Evolutionary conservation across 352 stramenopile species (phyloP).

Genomic region (Globisporangium apiculatum): DNA sequence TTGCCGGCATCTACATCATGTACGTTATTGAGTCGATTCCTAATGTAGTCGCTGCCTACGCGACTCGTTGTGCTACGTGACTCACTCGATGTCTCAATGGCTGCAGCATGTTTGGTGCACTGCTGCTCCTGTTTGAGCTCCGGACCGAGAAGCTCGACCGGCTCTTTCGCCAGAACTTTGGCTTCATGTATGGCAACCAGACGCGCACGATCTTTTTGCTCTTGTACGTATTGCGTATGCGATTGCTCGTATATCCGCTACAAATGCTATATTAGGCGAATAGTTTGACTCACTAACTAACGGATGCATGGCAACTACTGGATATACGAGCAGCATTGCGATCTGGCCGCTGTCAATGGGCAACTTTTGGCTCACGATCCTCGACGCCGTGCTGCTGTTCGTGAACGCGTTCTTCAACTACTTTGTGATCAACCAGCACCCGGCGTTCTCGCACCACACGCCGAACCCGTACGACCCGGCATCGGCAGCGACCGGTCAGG

Average conservation of each 20-base stretch:
- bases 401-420: constrained; percentile 90
- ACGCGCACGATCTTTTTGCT: constrained; percentile 84
- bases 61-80: background rate
- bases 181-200: constrained; percentile 88
- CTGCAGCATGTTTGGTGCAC: constrained; percentile 63
- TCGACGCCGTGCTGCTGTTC: constrained; percentile 84
- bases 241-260: background rate
- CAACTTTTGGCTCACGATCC: constrained; percentile 86
- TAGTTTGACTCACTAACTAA: background rate
- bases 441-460: constrained; percentile 41
- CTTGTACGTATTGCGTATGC: constrained; percentile 50
- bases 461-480: constrained; percentile 4
- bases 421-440: constrained; percentile 83
- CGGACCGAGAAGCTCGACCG: constrained; percentile 76
- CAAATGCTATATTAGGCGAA: background rate
- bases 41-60: too few relatives aligned
- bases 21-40: constrained; percentile 19
- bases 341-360: constrained; percentile 88
- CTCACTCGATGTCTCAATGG: constrained; percentile 1
- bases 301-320: background rate
- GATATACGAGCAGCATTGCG: constrained; percentile 34
- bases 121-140: constrained; percentile 80
- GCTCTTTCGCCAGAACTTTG: constrained; percentile 81
- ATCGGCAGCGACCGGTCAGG: background rate
- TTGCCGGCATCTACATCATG: constrained; percentile 86